phyloP scores from a whole-genome alignment of 371 early-diverging fungal genomes.

The Nosema granulosis region DNA sequence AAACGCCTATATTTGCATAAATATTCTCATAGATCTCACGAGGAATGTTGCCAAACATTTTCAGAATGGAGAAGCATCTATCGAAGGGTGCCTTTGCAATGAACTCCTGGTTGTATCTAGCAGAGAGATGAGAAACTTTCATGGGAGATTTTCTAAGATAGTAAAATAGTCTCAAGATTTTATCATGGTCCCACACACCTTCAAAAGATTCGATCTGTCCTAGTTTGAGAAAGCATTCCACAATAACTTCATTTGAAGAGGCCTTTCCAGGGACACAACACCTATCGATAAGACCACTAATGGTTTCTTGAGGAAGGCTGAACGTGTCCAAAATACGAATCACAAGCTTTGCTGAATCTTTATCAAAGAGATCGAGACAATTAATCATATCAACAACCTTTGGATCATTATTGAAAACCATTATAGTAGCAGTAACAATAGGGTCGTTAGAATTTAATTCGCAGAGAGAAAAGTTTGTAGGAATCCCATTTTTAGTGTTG shows the following conservation, averaged over 20 bases:
- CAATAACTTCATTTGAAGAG: constrained; percentile 38
- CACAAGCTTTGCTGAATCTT: constrained; percentile 45
- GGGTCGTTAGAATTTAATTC: constrained; percentile 18
- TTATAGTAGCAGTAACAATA: constrained; percentile 18
- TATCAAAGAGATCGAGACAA: constrained; percentile 55
- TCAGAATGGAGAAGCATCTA: constrained; percentile 59
- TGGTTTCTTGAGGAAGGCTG: background rate
- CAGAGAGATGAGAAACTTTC: constrained; percentile 28
- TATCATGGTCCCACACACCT: constrained; percentile 35
- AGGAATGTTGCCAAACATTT: constrained; percentile 47
- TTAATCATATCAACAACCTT: constrained; percentile 24
- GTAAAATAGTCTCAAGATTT: constrained; percentile 45
- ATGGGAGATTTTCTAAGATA: constrained; percentile 35
- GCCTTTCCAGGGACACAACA: constrained; percentile 9
- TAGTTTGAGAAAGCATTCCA: constrained; percentile 34
- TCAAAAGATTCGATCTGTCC: constrained; percentile 33
- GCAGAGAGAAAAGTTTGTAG: background rate
- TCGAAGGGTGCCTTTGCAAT: constrained; percentile 51
- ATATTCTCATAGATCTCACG: constrained; percentile 45
- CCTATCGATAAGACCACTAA: constrained; percentile 14
- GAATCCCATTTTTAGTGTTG: background rate
- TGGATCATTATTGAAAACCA: constrained; percentile 29
- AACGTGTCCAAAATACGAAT: constrained; percentile 44
- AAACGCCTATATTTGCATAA: constrained; percentile 43
- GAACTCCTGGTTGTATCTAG: constrained; percentile 30